These are phyloP conservation scores for Datura wrightii DNA, from an alignment of 257 asterid genomes.

Conservation along the genomic window DNA sequence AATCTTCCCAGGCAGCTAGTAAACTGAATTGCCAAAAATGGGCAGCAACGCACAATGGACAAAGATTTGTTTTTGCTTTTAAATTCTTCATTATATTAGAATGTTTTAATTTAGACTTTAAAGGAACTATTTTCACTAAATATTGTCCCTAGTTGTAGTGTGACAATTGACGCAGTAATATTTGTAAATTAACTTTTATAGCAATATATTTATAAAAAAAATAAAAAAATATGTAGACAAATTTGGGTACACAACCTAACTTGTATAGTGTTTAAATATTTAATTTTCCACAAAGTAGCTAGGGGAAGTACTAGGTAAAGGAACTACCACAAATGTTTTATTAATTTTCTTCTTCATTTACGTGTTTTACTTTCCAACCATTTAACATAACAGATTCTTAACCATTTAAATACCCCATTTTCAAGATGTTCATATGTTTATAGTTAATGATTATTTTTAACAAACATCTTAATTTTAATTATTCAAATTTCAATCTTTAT, in stretches of 20 bases:
- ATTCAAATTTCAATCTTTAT: too few relatives aligned
- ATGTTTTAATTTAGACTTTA: too few relatives aligned
- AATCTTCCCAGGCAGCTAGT: too few relatives aligned
- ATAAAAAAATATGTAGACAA: neutral
- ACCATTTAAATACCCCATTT: neutral
- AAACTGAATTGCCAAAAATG: too few relatives aligned
- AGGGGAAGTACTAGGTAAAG: neutral
- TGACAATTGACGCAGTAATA: neutral
- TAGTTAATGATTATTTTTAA: too few relatives aligned
- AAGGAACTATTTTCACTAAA: neutral
- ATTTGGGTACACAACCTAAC: neutral
- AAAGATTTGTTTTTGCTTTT: neutral
- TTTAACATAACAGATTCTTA: neutral
- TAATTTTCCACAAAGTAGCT: neutral
- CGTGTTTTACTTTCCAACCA: neutral
- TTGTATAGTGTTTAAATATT: neutral
- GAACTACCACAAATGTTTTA: neutral
- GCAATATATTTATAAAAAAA: neutral
- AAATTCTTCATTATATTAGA: neutral
- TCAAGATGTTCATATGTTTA: neutral
- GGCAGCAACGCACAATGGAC: neutral
- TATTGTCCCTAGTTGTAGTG: neutral
- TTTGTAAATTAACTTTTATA: neutral
- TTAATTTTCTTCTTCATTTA: neutral
- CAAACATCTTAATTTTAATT: too few relatives aligned